Evolutionary conservation across 306 rosid species (phyloP).

Genomic region (Cotoneaster glaucophyllus): DNA sequence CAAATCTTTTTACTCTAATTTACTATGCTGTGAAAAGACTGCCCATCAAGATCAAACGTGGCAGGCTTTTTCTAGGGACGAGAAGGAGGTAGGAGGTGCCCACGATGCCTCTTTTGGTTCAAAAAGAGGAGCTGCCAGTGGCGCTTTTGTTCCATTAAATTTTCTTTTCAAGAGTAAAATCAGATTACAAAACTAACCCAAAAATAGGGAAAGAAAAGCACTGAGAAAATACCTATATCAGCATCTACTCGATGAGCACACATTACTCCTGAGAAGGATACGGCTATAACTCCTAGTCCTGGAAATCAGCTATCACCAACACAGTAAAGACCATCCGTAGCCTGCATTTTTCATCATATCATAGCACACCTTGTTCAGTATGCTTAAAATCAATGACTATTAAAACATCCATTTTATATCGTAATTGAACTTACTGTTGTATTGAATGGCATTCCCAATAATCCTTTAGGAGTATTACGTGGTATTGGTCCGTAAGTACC

Average conservation of each 20-base stretch:
- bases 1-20: neutral
- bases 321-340: slow-evolving; percentile 81
- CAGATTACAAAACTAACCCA: neutral
- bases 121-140: neutral
- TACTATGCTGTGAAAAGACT: neutral
- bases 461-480: slow-evolving; percentile 68
- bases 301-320: slow-evolving; percentile 99
- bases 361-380: slow-evolving; percentile 9
- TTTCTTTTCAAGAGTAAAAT: neutral
- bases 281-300: slow-evolving; percentile 97
- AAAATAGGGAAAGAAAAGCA: neutral
- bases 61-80: neutral
- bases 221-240: slow-evolving; percentile 56
- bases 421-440: slow-evolving; percentile 61
- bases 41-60: neutral
- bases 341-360: slow-evolving; percentile 43
- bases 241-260: slow-evolving; percentile 97
- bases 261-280: slow-evolving; percentile 94
- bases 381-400: slow-evolving; percentile 5
- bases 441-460: slow-evolving; percentile 96
- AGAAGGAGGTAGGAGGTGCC: neutral
- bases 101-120: neutral
- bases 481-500: slow-evolving; percentile 99
- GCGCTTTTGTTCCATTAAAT: neutral
- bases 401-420: slow-evolving; percentile 8